Base-by-base conservation (phyloP, 208 protist species). In the Trypanosoma avium region DNA sequence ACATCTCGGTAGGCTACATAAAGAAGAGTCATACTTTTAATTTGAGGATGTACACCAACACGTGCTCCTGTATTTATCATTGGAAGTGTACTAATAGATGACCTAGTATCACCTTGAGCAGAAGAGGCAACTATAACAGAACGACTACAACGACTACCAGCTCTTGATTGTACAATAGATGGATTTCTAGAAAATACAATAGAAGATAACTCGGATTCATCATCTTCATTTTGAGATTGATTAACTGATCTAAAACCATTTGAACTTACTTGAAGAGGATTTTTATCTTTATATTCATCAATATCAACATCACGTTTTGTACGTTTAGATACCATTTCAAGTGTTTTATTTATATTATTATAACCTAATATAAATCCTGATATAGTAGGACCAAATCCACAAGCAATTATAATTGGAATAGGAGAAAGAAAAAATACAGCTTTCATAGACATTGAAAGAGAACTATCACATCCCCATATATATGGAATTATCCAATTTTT, bases 1-100 rank as follows among this genome's bases (percentile, higher is more conserved):
- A 26, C 8, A 57, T 86, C 77, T 24, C 81, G 75, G 61, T 75
- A 86, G 45, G 75, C 84, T n/a, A 90, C 46, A 68, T 85, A 90
- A 19, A 90, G 75, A 67, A 83, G 67, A 38, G 84, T 90, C 38
- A 90, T 63, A 19, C 75, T 86, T 66, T 81, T 84, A n/a, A 80
- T 61, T 67, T 81, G 75, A 27, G 82, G 79, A 21, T 73, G 62
- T 13, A 65, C 52, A 21, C 24, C 67, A 32, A n/a, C 24, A 22
- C 24, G 30, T 5, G 67, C 58, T 52, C 55, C 32, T 27, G 58
- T 1, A n/a, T n/a, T n/a, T 9, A 35, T 12, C 3, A 26, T 27
- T n/a, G 40, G 36, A 12, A 35, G 15, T 42, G 38, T 26, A 32
- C 17, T 6, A 24, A 53, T 32, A 17, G 46, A 49, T 17, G 57